These are phyloP conservation scores for Arthrobotrys pseudoclavata DNA, from an alignment of 2,329 filamentous ascomycete genomes.

Conservation along the genomic window DNA sequence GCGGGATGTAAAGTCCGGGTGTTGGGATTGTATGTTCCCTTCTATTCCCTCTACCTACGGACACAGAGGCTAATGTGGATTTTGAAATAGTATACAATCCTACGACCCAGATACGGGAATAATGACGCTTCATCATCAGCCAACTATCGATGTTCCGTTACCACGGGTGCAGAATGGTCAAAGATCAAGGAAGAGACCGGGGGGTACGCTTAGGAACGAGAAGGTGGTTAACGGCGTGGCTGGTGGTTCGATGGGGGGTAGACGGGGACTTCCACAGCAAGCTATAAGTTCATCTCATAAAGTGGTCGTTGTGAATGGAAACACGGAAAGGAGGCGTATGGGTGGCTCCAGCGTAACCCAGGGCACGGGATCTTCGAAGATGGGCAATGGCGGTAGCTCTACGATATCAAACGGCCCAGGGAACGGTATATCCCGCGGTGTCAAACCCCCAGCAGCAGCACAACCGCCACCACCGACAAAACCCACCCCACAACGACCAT, in stretches of 20 bases:
- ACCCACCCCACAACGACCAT: background rate
- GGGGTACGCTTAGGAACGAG: background rate
- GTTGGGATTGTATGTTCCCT: slow-evolving; percentile 35
- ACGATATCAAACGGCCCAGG: background rate
- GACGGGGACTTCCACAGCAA: background rate
- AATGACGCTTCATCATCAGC: slow-evolving; percentile 41
- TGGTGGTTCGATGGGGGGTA: background rate
- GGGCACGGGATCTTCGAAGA: background rate
- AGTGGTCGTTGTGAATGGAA: background rate
- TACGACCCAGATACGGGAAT: slow-evolving; percentile 39
- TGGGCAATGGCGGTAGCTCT: background rate
- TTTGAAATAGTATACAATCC: slow-evolving; percentile 26
- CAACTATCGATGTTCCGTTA: slow-evolving; percentile 29
- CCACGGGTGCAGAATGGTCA: background rate
- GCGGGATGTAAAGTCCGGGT: slow-evolving; percentile 41
- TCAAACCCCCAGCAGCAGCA: background rate
- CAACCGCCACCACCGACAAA: too few species aligned
- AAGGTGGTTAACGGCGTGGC: background rate
- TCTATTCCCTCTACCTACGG: background rate
- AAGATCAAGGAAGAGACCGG: slow-evolving; percentile 6
- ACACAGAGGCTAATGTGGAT: background rate
- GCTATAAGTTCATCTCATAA: background rate
- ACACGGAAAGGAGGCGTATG: background rate
- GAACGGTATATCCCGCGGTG: background rate
- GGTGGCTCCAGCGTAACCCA: background rate